Percentiles rank a stretch among this genome's conserved stretches.
These are phyloP conservation scores for Inonotus obliquus DNA, from an alignment of 1,284 basidiomycete species.

Conservation along the genomic window DNA sequence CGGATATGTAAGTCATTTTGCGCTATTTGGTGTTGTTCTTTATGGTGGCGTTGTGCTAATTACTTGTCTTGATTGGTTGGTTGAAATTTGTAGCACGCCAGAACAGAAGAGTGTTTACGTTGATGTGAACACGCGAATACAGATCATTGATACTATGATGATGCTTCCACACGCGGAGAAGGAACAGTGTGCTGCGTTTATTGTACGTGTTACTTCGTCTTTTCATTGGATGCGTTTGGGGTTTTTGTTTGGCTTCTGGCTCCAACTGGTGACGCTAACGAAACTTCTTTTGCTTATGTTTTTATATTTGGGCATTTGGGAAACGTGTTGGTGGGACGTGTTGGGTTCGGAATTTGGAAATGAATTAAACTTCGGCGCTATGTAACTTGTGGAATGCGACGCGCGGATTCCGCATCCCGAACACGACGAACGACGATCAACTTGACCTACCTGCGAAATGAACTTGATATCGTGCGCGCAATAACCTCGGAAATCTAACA, in stretches of 20 bases:
- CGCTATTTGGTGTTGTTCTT: constrained; percentile 1
- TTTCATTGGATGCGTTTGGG: constrained; percentile 17
- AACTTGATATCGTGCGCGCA: too few species aligned
- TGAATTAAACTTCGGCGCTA: not conserved
- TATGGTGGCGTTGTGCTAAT: not conserved
- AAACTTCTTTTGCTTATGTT: not conserved
- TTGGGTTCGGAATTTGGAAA: not conserved
- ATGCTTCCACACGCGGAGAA: constrained; percentile 73
- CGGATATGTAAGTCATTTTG: constrained; percentile 59
- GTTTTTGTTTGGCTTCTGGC: not conserved
- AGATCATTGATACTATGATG: constrained; percentile 63
- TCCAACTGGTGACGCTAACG: not conserved
- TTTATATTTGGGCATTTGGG: not conserved
- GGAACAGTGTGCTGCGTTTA: constrained; percentile 81
- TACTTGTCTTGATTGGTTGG: not conserved
- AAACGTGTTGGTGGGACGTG: not conserved
- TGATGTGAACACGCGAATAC: constrained; percentile 66
- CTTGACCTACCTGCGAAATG: too few species aligned
- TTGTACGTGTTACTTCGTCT: constrained; percentile 44
- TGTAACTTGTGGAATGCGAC: not conserved
- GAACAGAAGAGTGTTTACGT: constrained; percentile 58
- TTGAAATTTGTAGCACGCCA: constrained; percentile 31
- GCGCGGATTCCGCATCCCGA: not conserved
- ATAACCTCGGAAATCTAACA: too few species aligned
- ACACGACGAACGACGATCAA: not conserved